Conservation (phyloP, 345 rosid species). For the Alliaria petiolata region DNA sequence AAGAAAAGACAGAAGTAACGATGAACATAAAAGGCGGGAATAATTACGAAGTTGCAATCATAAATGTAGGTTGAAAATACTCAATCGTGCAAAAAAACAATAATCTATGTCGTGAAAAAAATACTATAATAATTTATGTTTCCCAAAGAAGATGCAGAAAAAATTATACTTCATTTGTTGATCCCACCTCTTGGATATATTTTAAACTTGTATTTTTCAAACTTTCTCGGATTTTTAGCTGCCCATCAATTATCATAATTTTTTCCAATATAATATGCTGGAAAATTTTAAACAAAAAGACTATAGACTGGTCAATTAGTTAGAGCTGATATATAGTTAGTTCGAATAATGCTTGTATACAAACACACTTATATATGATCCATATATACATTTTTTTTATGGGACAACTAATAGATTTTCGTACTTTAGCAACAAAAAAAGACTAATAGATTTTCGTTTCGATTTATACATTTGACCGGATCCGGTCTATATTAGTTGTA, state of each 20-base stretch:
- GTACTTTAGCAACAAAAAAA: too few relatives aligned
- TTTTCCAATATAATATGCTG: neutral
- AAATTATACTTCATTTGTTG: neutral
- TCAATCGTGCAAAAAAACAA: slow-evolving; percentile 18
- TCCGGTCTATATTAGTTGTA: neutral
- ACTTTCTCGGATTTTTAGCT: neutral
- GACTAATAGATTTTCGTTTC: too few relatives aligned
- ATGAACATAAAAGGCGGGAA: slow-evolving; percentile 5
- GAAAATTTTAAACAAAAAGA: neutral
- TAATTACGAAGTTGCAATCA: slow-evolving; percentile 18
- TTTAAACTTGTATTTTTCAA: neutral
- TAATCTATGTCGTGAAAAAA: slow-evolving; percentile 7
- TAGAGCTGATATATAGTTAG: neutral
- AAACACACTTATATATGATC: neutral
- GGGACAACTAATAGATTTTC: neutral
- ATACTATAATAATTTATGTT: slow-evolving; percentile 14
- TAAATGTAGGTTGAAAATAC: neutral
- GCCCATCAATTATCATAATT: neutral
- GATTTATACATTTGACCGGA: neutral
- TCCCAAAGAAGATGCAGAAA: slow-evolving; percentile 11
- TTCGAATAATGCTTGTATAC: neutral
- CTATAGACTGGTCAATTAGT: neutral
- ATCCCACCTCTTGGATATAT: neutral
- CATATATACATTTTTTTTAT: neutral
- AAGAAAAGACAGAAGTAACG: neutral